Percentiles rank a stretch among this genome's conserved stretches.
These are phyloP conservation scores for Oryza rufipogon DNA, from an alignment of 176 grass and related monocot genomes.

Conservation along the genomic window DNA sequence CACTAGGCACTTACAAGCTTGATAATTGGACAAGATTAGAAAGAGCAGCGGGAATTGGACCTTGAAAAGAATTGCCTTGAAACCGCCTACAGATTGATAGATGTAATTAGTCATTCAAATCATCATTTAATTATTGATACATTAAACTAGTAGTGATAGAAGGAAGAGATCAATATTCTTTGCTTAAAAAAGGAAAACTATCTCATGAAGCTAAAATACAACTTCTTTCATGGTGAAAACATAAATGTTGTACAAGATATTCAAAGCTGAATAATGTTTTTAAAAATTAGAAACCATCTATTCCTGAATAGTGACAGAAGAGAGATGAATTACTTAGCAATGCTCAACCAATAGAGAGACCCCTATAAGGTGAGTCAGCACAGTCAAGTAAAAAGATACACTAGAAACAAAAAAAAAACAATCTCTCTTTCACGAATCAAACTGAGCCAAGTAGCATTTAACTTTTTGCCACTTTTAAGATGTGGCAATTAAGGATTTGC, in stretches of 20 bases:
- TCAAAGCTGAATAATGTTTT: slow-evolving; percentile 19
- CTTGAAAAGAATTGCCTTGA: slow-evolving; percentile 91
- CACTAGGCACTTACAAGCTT: slow-evolving; percentile 58
- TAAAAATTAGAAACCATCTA: not conserved
- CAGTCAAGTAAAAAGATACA: not conserved
- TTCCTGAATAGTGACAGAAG: not conserved
- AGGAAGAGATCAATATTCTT: not conserved
- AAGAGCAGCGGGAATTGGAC: slow-evolving; percentile 72
- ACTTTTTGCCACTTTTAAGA: too few species aligned
- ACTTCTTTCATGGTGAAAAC: not conserved
- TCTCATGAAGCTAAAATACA: not conserved
- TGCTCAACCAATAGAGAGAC: not conserved
- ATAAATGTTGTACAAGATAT: not conserved
- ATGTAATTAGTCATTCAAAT: not conserved
- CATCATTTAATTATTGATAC: slow-evolving; percentile 16
- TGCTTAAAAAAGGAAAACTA: not conserved
- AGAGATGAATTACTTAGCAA: not conserved
- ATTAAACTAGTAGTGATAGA: not conserved
- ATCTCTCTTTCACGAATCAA: not conserved
- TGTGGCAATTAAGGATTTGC: too few species aligned
- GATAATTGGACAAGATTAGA: slow-evolving; percentile 59
- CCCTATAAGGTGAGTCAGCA: not conserved
- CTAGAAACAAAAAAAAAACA: not conserved
- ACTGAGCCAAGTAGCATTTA: not conserved
- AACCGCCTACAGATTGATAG: slow-evolving; percentile 61